Conservation (phyloP, 441 rosid species). For the Viola pubescens region DNA sequence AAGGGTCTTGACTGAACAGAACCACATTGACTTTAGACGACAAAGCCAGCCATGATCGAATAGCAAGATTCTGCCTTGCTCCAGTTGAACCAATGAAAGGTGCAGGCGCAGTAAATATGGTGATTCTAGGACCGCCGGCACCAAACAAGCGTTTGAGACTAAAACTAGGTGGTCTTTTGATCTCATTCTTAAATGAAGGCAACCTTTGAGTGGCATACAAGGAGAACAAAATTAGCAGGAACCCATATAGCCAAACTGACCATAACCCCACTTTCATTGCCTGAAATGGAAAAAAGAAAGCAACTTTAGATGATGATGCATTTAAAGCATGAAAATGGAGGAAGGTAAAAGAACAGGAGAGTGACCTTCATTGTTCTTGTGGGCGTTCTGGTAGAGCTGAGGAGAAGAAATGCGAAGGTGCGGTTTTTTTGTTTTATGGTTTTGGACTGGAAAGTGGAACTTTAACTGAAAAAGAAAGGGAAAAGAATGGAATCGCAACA, state of each 20-base stretch:
- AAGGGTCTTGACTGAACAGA: conserved; percentile 53
- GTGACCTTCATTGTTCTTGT: conserved; percentile 33
- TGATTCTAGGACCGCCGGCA: conserved; percentile 35
- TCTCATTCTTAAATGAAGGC: conserved; percentile 25
- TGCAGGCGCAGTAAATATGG: conserved; percentile 55
- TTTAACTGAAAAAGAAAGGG: conserved; percentile 44
- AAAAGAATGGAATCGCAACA: conserved; percentile 27
- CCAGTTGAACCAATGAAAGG: conserved; percentile 40
- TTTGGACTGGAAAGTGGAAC: conserved; percentile 24
- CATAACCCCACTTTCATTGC: conserved; percentile 43
- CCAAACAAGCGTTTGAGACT: conserved; percentile 7
- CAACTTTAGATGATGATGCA: background rate
- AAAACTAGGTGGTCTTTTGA: conserved; percentile 12
- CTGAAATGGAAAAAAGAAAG: conserved; percentile 25
- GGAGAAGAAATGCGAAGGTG: background rate
- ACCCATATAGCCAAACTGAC: conserved; percentile 76
- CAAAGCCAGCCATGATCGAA: conserved; percentile 80
- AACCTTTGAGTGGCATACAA: conserved; percentile 60
- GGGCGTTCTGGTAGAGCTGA: background rate
- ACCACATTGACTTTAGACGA: conserved; percentile 54
- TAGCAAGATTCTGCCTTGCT: conserved; percentile 36
- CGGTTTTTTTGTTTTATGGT: background rate
- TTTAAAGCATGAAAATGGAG: background rate
- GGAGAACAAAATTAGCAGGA: conserved; percentile 59
- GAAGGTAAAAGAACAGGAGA: background rate